Percentiles rank a stretch among this genome's conserved stretches.
Evolutionary conservation across 768 basidiomycete species (phyloP).

Genomic region (Podaxis carcinomalis): DNA sequence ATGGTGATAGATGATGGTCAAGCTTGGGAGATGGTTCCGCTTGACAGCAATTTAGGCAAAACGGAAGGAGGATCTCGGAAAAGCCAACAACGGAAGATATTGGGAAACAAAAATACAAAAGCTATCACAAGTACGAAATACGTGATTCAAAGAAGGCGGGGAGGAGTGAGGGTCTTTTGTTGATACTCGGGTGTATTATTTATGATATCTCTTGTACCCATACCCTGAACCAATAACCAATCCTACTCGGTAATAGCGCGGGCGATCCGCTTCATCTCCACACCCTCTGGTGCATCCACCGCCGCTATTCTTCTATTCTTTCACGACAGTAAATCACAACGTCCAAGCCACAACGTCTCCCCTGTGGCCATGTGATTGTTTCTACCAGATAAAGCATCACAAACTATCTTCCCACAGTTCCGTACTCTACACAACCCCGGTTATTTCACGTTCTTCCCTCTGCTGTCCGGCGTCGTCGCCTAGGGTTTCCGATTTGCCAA

Average conservation of each 20-base stretch:
- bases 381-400: conserved; percentile 12
- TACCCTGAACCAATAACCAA: background rate
- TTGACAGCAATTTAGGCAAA: conserved; percentile 2
- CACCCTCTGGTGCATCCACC: background rate
- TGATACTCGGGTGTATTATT: background rate
- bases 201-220: background rate
- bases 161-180: background rate
- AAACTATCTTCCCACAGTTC: background rate
- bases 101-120: background rate
- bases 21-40: conserved; percentile 4
- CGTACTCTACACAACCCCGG: background rate
- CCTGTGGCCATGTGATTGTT: conserved; percentile 20
- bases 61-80: conserved; percentile 5
- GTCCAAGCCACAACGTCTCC: background rate
- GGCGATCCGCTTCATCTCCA: conserved; percentile 25
- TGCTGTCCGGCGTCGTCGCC: conserved; percentile 1
- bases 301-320: background rate
- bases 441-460: conserved; percentile 17
- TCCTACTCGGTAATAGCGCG: conserved; percentile 28
- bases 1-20: conserved; percentile 29
- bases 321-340: background rate
- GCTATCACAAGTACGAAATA: background rate
- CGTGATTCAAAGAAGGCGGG: background rate
- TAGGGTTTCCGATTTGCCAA: conserved; percentile 47
- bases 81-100: background rate